phyloP scores from a whole-genome alignment of 352 stramenopile genomes.

The Globisporangium yorkense region DNA sequence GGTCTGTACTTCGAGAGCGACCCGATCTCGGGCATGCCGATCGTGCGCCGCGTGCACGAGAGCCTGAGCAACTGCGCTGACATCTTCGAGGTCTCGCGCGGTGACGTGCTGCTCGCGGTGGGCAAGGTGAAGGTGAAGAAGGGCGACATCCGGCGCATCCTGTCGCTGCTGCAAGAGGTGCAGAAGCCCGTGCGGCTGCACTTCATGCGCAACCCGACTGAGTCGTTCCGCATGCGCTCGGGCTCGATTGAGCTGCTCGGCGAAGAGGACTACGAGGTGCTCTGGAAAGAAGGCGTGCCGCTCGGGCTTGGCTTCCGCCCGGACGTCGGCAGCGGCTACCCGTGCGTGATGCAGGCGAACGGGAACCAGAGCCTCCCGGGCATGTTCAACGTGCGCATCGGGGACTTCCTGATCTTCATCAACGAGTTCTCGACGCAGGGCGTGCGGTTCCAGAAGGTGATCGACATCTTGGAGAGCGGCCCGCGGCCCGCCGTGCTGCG shows the following conservation, averaged over 20 bases:
- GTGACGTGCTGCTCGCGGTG: conserved; percentile 73
- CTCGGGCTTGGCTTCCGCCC: conserved; percentile 79
- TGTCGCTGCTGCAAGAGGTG: conserved; percentile 74
- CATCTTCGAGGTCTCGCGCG: conserved; percentile 79
- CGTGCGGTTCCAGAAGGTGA: conserved; percentile 83
- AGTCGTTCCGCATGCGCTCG: conserved; percentile 60
- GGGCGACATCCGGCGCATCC: conserved; percentile 72
- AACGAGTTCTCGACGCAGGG: conserved; percentile 82
- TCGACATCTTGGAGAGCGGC: conserved; percentile 80
- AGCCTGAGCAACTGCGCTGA: conserved; percentile 83
- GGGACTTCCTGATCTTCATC: conserved; percentile 80
- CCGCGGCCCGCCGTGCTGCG: conserved; percentile 69
- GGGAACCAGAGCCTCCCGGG: conserved; percentile 69
- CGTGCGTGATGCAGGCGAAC: conserved; percentile 72
- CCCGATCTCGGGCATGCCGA: conserved; percentile 70
- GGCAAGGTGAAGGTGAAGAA: conserved; percentile 75
- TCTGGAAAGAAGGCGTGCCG: conserved; percentile 82
- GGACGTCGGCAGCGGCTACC: conserved; percentile 65
- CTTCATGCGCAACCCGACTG: conserved; percentile 70
- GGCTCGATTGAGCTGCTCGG: conserved; percentile 68
- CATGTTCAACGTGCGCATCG: conserved; percentile 84
- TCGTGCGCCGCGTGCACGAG: conserved; percentile 83
- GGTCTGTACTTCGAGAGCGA: conserved; percentile 86
- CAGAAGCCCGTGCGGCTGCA: conserved; percentile 73
- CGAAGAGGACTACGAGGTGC: conserved; percentile 84